Base-by-base conservation (phyloP, 176 grass and related monocot genomes). In the Luzula sylvatica region DNA sequence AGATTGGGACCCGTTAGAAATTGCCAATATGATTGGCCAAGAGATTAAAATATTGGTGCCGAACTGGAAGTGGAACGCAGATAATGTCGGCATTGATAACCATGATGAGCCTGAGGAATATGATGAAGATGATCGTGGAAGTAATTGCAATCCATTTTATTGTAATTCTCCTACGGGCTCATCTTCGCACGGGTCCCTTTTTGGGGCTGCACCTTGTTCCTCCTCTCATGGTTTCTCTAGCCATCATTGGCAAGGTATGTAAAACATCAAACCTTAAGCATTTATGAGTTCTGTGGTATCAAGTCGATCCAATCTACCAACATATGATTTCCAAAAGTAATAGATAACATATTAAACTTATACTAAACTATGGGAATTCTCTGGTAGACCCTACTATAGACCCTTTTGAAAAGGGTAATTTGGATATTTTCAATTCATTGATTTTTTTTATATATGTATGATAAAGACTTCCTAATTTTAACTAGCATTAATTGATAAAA, bases 11-110 rank as follows among this genome's bases (percentile, higher is more conserved):
- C 55, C 92, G 1, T 17, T 47, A 2, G 81, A 87, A 53, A 98
- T 98, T 26, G 85, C 92, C 5, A 67, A 72, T 52, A 98, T 87
- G 85, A 98, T 98, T 66, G 55, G 77, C 19, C 72, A 83, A 53
- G 92, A 82, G 60, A 74, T 98, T 56, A 3, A 11, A 1, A 38
- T 61, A 41, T 24, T 98, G 28, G 71, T 90, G 15, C 85, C 92
- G 0, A 67, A 23, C 26, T 78, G 88, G 73, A 55, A 18, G 5
- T n/a, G n/a, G 30, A 35, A 2, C 30, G 7, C 30, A 7, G 30
- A 35, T 35, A 35, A 35, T n/a, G n/a, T n/a, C 30, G 30, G 30
- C 5, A 8, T 43, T 15, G 39, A 22, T 29, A 60, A 53, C 22
- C 49, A 66, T 53, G 21, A 14, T 7, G 1, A 71, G 59, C 74